These are phyloP conservation scores for Pseudogymnoascus sp. DNA, from an alignment of 2,329 filamentous ascomycete genomes.

Conservation along the genomic window DNA sequence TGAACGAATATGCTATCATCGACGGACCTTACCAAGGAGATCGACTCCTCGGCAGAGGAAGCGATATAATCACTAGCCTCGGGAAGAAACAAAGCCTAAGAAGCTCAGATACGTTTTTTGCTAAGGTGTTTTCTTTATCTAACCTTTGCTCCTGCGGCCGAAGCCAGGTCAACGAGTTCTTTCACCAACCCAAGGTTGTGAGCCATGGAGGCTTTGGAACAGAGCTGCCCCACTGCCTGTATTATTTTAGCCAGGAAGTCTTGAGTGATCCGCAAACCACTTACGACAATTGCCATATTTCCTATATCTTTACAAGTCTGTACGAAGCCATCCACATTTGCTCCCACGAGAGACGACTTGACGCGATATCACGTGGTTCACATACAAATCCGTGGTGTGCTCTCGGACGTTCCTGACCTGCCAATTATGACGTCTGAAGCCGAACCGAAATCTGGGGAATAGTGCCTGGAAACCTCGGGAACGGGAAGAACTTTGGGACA, in stretches of 20 bases:
- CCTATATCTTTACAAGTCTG: neutral
- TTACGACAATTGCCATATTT: neutral
- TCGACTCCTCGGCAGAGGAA: slow-evolving; percentile 55
- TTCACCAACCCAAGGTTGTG: slow-evolving; percentile 77
- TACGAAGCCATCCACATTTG: neutral
- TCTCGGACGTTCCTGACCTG: neutral
- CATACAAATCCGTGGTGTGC: neutral
- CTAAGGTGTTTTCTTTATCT: slow-evolving; percentile 14
- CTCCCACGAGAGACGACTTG: neutral
- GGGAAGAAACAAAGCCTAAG: slow-evolving; percentile 74
- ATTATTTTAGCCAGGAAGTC: neutral
- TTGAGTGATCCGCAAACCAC: neutral
- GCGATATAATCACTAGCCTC: slow-evolving; percentile 85
- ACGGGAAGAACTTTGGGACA: neutral
- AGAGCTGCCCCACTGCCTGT: slow-evolving; percentile 83
- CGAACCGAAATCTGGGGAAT: slow-evolving; percentile 4
- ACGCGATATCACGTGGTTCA: neutral
- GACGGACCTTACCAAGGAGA: slow-evolving; percentile 62
- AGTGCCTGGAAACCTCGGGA: slow-evolving; percentile 6
- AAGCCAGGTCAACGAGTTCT: slow-evolving; percentile 63
- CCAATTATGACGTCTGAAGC: slow-evolving; percentile 3
- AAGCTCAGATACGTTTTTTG: slow-evolving; percentile 7
- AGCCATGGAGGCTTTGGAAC: slow-evolving; percentile 69
- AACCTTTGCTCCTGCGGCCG: slow-evolving; percentile 70
- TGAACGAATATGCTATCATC: slow-evolving; percentile 63